phyloP scores from a whole-genome alignment of 164 flowering plant genomes.

The Tetracentron sinense region DNA sequence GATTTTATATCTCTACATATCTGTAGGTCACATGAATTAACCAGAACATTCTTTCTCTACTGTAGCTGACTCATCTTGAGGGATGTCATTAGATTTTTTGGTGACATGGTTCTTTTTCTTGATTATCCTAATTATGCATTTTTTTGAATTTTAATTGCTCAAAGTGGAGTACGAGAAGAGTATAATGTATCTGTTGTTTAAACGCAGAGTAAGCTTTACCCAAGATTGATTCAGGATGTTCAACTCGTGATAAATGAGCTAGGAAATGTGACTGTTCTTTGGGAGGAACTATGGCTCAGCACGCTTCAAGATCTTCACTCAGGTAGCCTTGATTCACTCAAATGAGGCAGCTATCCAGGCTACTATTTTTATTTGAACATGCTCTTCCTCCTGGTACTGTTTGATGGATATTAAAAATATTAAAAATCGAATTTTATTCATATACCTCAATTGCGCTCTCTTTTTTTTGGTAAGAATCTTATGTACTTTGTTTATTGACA shows the following conservation, averaged over 20 bases:
- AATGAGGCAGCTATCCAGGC: not conserved
- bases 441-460: too few relatives aligned
- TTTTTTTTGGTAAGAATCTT: too few relatives aligned
- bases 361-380: not conserved
- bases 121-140: not conserved
- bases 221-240: constrained; percentile 83
- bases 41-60: too few relatives aligned
- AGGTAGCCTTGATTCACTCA: constrained; percentile 36
- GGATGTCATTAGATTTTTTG: too few relatives aligned
- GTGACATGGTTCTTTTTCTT: too few relatives aligned
- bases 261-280: constrained; percentile 86
- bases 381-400: too few relatives aligned
- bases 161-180: not conserved
- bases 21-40: too few relatives aligned
- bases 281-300: constrained; percentile 98
- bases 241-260: constrained; percentile 88
- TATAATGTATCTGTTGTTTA: constrained; percentile 2
- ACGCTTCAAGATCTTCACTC: constrained; percentile 96
- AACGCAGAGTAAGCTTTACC: constrained; percentile 79
- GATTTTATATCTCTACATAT: too few relatives aligned
- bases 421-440: too few relatives aligned
- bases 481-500: not conserved
- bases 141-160: not conserved
- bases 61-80: too few relatives aligned
- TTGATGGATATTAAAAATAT: too few relatives aligned